A percentile compares a stretch with the other conserved stretches of the same genome.
These are phyloP conservation scores for Lactarius deliciosus DNA, from an alignment of 768 basidiomycete species.

Conservation along the genomic window DNA sequence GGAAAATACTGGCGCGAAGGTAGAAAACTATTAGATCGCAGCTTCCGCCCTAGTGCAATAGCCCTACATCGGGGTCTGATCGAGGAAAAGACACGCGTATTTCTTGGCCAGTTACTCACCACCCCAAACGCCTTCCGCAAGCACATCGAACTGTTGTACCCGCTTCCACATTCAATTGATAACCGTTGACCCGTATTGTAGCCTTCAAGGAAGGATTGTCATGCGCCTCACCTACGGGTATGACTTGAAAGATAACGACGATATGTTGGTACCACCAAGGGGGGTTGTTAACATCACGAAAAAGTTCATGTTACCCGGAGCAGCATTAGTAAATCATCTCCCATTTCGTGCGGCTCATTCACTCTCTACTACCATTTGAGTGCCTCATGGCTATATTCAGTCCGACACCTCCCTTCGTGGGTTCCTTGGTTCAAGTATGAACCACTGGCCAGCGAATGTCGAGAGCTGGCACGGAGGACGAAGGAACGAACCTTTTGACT, in stretches of 20 bases:
- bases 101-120: slow-evolving; percentile 4
- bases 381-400: not conserved
- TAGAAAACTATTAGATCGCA: slow-evolving; percentile 1
- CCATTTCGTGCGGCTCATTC: slow-evolving; percentile 10
- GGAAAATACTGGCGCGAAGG: slow-evolving; percentile 7
- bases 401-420: slow-evolving; percentile 4
- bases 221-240: slow-evolving; percentile 18
- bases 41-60: slow-evolving; percentile 9
- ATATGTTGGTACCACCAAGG: not conserved
- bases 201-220: slow-evolving; percentile 2
- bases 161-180: no score
- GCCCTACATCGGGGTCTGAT: not conserved
- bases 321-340: slow-evolving; percentile 5
- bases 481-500: slow-evolving; percentile 6
- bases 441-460: not conserved
- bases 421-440: slow-evolving; percentile 4
- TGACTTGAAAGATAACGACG: not conserved
- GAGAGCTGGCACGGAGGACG: not conserved
- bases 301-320: slow-evolving; percentile 4
- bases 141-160: slow-evolving; percentile 1
- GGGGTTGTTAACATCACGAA: not conserved
- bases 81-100: slow-evolving; percentile 6
- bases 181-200: not conserved
- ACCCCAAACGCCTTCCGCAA: slow-evolving; percentile 1
- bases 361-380: no score